Base-by-base conservation (phyloP, 192 early-diverging fungal species). In the Dispira parvispora region DNA sequence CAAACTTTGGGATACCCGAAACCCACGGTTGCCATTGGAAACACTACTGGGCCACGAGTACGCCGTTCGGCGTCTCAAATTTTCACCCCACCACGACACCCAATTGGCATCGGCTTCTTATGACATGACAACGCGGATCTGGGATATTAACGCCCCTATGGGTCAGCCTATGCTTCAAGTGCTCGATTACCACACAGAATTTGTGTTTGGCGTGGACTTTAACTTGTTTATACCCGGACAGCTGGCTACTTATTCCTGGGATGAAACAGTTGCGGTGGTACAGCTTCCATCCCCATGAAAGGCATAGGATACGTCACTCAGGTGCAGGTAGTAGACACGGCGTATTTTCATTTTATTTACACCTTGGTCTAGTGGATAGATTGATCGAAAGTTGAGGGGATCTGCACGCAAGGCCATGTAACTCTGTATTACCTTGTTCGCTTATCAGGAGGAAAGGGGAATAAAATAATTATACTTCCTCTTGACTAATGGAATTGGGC, bases 81-180 rank as follows among this genome's bases (percentile, higher is more conserved):
- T 88, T 68, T 93, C 88, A 13, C 96, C 96, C 23, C 95, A 98
- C 64, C 70, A 78, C 62, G 84, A 83, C 27, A 76, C 84, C 66
- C 72, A 92, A 44, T 70, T 98, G 25, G 91, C 84, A 8, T 82
- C 83, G n/a, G 87, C 84, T 0, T 79, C 80, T 9, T 99, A 99
- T 71, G 95, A 99, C 66, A 99, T 99, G 96, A 92, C 91, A 13
- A 82, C 93, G 69, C 79, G 91, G 21, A 71, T 98, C 46, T 99
- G 94, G 94, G 89, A 99, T 71, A 78, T 78, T 8, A 69, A 68
- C 0, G 71, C 73, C 14, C 72, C 79, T 45, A 54, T 50, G 44
- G 68, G 65, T 11, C 45, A 53, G 42, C 64, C 65, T 18, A 71
- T 78, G 63, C 70, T 86, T 11, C 81, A 78, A 65, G 78, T 92